These are phyloP conservation scores for Trichophyton benhamiae DNA, from an alignment of 2,329 filamentous ascomycete genomes.

Conservation along the genomic window DNA sequence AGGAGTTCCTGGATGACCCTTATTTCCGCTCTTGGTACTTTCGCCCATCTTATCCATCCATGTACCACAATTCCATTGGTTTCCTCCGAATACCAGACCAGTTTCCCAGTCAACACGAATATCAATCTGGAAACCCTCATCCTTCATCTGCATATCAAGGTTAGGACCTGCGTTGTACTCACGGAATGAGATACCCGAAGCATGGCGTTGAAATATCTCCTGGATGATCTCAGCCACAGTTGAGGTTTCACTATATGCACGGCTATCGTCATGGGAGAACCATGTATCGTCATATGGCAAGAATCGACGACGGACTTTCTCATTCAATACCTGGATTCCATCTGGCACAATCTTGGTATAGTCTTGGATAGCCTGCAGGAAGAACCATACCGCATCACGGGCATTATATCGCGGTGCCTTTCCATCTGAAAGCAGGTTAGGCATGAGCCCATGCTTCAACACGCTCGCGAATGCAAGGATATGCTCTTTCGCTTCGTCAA, in stretches of 20 bases:
- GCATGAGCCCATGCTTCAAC: constrained; percentile 96
- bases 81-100: constrained; percentile 87
- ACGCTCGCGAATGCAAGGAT: constrained; percentile 92
- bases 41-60: constrained; percentile 99
- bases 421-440: constrained; percentile 79
- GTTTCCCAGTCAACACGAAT: constrained; percentile 84
- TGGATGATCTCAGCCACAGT: constrained; percentile 83
- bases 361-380: constrained; percentile 89
- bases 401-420: constrained; percentile 87
- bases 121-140: constrained; percentile 83
- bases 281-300: constrained; percentile 91
- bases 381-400: constrained; percentile 95
- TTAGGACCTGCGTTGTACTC: constrained; percentile 85
- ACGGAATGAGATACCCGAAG: constrained; percentile 76
- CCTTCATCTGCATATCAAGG: constrained; percentile 85
- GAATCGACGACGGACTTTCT: constrained; percentile 72
- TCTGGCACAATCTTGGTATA: constrained; percentile 72
- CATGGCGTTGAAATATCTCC: constrained; percentile 85
- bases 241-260: constrained; percentile 74
- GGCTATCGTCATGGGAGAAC: constrained; percentile 68
- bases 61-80: constrained; percentile 87
- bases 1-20: constrained; percentile 90
- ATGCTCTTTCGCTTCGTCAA: constrained; percentile 79
- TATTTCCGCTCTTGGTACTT: constrained; percentile 76
- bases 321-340: constrained; percentile 59